Conservation (phyloP, 2,329 filamentous ascomycete genomes). For the Aureobasidium sp. region DNA sequence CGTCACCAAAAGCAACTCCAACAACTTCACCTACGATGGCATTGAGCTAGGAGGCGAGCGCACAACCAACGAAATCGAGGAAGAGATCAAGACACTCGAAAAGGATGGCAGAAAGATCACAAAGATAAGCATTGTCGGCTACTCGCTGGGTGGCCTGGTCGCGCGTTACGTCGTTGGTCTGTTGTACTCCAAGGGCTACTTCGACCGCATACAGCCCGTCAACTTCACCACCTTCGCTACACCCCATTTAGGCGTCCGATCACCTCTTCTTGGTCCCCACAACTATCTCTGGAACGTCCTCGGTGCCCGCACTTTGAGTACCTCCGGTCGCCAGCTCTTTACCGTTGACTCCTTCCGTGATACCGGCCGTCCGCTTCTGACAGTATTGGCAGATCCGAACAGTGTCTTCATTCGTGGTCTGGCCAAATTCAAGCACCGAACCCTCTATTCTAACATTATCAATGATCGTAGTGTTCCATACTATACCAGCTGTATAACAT, state of each 20-base stretch:
- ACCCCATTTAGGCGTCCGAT: slow-evolving; percentile 55
- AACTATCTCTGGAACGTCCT: slow-evolving; percentile 63
- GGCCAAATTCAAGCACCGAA: slow-evolving; percentile 65
- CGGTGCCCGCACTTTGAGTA: slow-evolving; percentile 71
- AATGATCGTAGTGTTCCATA: slow-evolving; percentile 79
- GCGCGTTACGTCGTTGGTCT: slow-evolving; percentile 81
- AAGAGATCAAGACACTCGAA: slow-evolving; percentile 48
- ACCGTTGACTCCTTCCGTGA: slow-evolving; percentile 78
- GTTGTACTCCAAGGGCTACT: slow-evolving; percentile 70
- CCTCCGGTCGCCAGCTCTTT: slow-evolving; percentile 81
- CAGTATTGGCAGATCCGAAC: slow-evolving; percentile 72
- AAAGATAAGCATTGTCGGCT: slow-evolving; percentile 81
- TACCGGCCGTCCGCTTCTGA: slow-evolving; percentile 71
- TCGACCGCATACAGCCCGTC: slow-evolving; percentile 73
- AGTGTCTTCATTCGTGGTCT: slow-evolving; percentile 82
- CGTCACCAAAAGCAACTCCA: slow-evolving; percentile 64
- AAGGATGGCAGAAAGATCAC: slow-evolving; percentile 62
- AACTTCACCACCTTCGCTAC: slow-evolving; percentile 93
- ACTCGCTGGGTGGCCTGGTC: slow-evolving; percentile 82
- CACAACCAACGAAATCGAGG: slow-evolving; percentile 56
- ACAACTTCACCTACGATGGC: slow-evolving; percentile 62
- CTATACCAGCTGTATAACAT: slow-evolving; percentile 74
- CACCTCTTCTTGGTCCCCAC: slow-evolving; percentile 37
- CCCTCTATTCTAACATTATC: slow-evolving; percentile 76
- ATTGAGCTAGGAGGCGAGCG: slow-evolving; percentile 64